phyloP scores from a whole-genome alignment of 441 rosid genomes.

The Viola pubescens region DNA sequence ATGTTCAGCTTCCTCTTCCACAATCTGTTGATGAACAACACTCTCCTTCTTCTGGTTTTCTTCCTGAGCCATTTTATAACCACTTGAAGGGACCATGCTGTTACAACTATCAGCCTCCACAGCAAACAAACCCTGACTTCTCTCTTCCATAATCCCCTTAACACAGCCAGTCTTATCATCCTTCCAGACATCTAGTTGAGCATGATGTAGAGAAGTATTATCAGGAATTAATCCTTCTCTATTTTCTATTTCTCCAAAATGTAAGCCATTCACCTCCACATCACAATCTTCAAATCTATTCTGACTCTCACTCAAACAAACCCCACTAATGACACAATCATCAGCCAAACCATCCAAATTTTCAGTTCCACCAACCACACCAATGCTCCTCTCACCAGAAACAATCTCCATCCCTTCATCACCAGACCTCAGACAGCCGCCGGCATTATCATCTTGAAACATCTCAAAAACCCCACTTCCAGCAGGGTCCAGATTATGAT shows the following conservation, averaged over 20 bases:
- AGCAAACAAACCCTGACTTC: slow-evolving; percentile 2
- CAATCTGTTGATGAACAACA: too few species aligned
- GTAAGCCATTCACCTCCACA: slow-evolving; percentile 14
- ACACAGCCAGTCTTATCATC: slow-evolving; percentile 7
- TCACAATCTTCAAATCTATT: slow-evolving; percentile 16
- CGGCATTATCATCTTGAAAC: slow-evolving; percentile 21
- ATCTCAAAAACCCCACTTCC: slow-evolving; percentile 15
- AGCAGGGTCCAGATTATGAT: slow-evolving; percentile 23
- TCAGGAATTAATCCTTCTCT: background rate
- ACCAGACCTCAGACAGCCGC: slow-evolving; percentile 16
- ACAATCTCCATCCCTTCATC: slow-evolving; percentile 9
- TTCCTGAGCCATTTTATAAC: background rate
- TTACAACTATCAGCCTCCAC: background rate
- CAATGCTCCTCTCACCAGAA: slow-evolving; percentile 9
- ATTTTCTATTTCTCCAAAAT: background rate
- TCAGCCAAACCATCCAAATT: slow-evolving; percentile 14
- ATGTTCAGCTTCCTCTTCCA: too few species aligned
- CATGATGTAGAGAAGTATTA: background rate
- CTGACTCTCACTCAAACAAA: slow-evolving; percentile 18
- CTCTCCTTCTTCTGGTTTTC: too few species aligned
- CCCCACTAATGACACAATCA: slow-evolving; percentile 11
- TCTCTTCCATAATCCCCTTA: slow-evolving; percentile 8
- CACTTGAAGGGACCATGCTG: background rate
- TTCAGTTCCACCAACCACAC: slow-evolving; percentile 7
- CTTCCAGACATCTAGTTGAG: slow-evolving; percentile 13